Evolutionary conservation across 2,329 filamentous ascomycete genomes (phyloP).

Genomic region (Aspergillus sp.): DNA sequence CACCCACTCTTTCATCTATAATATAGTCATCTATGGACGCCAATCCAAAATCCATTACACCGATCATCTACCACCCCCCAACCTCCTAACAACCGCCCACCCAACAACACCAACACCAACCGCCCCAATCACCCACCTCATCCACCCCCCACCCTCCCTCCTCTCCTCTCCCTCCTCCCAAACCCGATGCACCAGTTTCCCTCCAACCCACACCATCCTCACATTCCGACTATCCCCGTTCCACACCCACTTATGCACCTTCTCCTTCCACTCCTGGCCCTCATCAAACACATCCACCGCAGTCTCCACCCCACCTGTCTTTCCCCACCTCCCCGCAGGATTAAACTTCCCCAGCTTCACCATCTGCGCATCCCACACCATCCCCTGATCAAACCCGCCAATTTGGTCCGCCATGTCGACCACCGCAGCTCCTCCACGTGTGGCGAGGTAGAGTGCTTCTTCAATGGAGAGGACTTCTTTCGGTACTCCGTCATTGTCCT

Average conservation of each 20-base stretch:
- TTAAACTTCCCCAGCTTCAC: constrained; percentile 58
- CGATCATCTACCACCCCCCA: not conserved
- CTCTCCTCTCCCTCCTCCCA: not conserved
- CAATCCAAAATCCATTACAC: too few relatives aligned
- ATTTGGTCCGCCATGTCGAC: constrained; percentile 72
- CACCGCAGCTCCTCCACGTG: constrained; percentile 80
- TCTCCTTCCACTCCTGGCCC: constrained; percentile 79
- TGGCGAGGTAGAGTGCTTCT: constrained; percentile 84
- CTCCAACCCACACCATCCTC: constrained; percentile 83
- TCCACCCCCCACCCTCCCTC: not conserved
- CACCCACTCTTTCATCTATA: not conserved
- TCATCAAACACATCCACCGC: constrained; percentile 83
- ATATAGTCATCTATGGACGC: too few relatives aligned
- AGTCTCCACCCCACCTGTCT: constrained; percentile 52
- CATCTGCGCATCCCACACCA: constrained; percentile 89
- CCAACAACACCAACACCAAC: constrained; percentile 11
- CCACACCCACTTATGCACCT: constrained; percentile 91
- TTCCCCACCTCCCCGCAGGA: constrained; percentile 37
- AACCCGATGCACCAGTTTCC: constrained; percentile 69
- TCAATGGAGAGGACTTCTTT: constrained; percentile 70
- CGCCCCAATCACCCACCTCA: not conserved
- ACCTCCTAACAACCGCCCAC: constrained; percentile 7
- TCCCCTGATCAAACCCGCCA: constrained; percentile 81
- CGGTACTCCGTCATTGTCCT: not conserved
- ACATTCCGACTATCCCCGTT: constrained; percentile 93